Evolutionary conservation across 2,329 filamentous ascomycete genomes (phyloP), one percentile per base, ranked within the genome.

Genomic region (Leptographium wingfieldii): DNA sequence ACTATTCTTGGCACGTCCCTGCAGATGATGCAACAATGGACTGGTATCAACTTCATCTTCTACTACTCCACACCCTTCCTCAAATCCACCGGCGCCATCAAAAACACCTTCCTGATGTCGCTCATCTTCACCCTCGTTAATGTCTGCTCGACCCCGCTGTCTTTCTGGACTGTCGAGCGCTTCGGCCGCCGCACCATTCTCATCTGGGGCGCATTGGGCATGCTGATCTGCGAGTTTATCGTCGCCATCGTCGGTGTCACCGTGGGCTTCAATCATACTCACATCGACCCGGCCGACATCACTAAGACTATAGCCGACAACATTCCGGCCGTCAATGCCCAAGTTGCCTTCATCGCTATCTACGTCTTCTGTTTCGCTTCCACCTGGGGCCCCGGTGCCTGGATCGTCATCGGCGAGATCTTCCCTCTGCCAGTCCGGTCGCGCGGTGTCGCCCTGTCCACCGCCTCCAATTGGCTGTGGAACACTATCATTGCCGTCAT

Each of bases 331-430:
- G 79, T 81, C 67, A 78, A 81, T 66, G 83, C 87, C 56, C 85
- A 92, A 79, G 90, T 95, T 65, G 83, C 88, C 63, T 94, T 95
- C 77, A 94, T 94, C 70, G 87, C 85, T 76, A 85, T 95, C 77
- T 94, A 91, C 80, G 92, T 95, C 79, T 91, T 90, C 81, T 92
- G 87, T 80, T 95, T 95, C 72, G 90, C 90, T 62, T 85, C 82
- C 61, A 95, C 90, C 64, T 95, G 90, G 90, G 90, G 90, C 58
- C 89, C 90, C 7, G 86, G 84, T 56, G 81, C 87, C 58, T 91
- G 87, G 87, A 83, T 87, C 59, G 81, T 95, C 66, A 92, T 94
- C 68, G 90, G 90, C 70, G 90, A 96, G 77, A 87, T 94, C 73
- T 95, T 88, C 83, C 90, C 90, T 61, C 83, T 95, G 59, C 89